Base-by-base conservation (phyloP, 1,284 basidiomycete genomes). In the Cutaneotrichosporon sp. region DNA sequence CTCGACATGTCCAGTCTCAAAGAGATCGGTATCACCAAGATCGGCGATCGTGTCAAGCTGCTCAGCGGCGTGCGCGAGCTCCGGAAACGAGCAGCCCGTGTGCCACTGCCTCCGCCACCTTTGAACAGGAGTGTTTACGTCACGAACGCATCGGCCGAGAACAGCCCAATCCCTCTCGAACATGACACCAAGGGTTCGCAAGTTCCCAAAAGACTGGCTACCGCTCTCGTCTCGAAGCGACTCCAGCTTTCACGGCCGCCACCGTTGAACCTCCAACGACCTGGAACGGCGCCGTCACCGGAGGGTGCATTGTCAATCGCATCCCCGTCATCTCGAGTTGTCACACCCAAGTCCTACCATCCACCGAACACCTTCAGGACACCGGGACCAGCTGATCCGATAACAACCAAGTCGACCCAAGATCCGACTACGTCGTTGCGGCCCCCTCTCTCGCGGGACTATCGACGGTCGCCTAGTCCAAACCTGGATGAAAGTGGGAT, bases 31-130 rank as follows among this genome's bases (percentile, higher is more conserved):
- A 86, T 97, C 34, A 75, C 83, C 53, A 92, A 89, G 78, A 89
- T 97, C 50, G 95, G 95, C 6, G 94, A 97, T 77, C 83, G 92
- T 58, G 87, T 97, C 18, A 86, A 91, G 73, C 89, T 97, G 59
- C 75, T 91, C 18, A 89, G 88, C 62, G 94, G 88, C 0, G 89
- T 97, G 67, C 93, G 92, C 75, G 80, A 83, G 10, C 83, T 97
- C 7, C 84, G 92, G 38, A 85, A 87, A 65, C 64, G 76, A 36
- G 72, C 70, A 1, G 63, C 73, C 4, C 61, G 63, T 2, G 60
- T 56, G 3, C 40, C 58, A 0, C 52, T 63, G 5, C 58, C 58
- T 5, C 47, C 60, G 2, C 21, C 58, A 0, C 21, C 51, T 1
- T 40, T 66, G 6, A 34, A 40, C 4, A 49, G 56, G 4, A 10